Evolutionary conservation across 2,329 filamentous ascomycete species (phyloP).

Genomic region (Fusarium palustre): DNA sequence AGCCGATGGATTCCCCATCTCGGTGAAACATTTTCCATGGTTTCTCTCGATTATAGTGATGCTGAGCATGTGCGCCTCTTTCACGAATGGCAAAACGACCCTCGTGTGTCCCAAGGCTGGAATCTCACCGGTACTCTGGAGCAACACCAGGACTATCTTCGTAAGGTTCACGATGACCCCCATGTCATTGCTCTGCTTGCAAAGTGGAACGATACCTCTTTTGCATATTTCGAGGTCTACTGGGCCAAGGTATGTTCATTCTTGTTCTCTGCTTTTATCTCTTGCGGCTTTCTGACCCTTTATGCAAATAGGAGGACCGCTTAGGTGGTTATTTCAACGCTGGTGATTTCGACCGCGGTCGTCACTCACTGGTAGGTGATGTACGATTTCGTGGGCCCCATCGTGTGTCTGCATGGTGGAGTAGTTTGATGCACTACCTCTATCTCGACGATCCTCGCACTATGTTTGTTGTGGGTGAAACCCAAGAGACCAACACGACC

Average conservation of each 20-base stretch:
- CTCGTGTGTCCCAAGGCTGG: constrained; percentile 83
- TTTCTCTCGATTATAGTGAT: constrained; percentile 76
- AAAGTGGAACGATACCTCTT: constrained; percentile 75
- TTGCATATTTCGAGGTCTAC: constrained; percentile 85
- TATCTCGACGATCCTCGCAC: constrained; percentile 72
- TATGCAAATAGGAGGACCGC: constrained; percentile 60
- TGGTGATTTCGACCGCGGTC: constrained; percentile 68
- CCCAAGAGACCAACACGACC: constrained; percentile 75
- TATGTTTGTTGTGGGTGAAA: constrained; percentile 72
- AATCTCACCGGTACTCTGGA: constrained; percentile 82
- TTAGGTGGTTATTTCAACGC: constrained; percentile 68
- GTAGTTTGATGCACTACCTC: constrained; percentile 71
- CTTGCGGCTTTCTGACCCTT: constrained; percentile 1
- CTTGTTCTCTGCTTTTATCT: not conserved
- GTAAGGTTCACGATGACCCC: constrained; percentile 75
- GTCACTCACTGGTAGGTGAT: constrained; percentile 69
- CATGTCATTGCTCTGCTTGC: constrained; percentile 78
- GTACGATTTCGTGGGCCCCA: constrained; percentile 70
- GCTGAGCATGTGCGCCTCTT: constrained; percentile 75
- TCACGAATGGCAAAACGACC: constrained; percentile 86
- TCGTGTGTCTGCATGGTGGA: constrained; percentile 71
- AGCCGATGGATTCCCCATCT: constrained; percentile 83
- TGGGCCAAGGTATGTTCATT: constrained; percentile 69
- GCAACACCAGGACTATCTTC: constrained; percentile 78
- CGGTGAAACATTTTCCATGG: constrained; percentile 80